phyloP scores from a whole-genome alignment of 805 yeast species.

The Yamadazyma tumulicola region DNA sequence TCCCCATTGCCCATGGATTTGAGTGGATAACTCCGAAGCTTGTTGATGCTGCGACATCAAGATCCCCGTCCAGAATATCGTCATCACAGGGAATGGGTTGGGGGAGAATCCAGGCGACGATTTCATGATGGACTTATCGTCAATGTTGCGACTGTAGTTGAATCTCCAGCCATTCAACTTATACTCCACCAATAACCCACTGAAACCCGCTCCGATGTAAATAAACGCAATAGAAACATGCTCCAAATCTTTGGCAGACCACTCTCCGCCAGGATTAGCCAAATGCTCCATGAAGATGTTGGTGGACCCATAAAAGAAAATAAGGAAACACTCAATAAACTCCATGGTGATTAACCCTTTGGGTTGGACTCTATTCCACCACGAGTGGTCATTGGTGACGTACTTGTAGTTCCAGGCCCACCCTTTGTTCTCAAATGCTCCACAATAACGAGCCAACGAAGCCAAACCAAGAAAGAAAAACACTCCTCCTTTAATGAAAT shows the following conservation, averaged over 20 bases:
- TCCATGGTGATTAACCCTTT: constrained; percentile 71
- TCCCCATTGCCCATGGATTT: constrained; percentile 92
- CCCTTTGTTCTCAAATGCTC: constrained; percentile 70
- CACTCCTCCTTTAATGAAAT: constrained; percentile 93
- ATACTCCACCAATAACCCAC: constrained; percentile 83
- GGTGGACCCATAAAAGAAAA: constrained; percentile 84
- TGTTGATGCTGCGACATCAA: constrained; percentile 95
- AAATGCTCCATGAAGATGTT: constrained; percentile 90
- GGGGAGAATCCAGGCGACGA: constrained; percentile 77
- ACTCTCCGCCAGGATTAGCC: constrained; percentile 61
- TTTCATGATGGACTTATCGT: constrained; percentile 17
- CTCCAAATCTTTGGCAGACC: constrained; percentile 62
- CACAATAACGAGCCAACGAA: constrained; percentile 83
- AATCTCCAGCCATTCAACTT: constrained; percentile 60
- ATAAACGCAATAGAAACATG: constrained; percentile 32
- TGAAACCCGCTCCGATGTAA: constrained; percentile 87
- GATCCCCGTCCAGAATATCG: constrained; percentile 94
- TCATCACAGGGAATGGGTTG: constrained; percentile 91
- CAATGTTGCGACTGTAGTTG: constrained; percentile 22
- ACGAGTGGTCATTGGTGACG: constrained; percentile 23
- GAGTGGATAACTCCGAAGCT: constrained; percentile 72
- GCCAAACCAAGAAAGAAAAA: constrained; percentile 73
- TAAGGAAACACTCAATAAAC: constrained; percentile 71
- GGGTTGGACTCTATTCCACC: constrained; percentile 39
- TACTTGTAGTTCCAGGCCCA: constrained; percentile 80